Evolutionary conservation across 1,284 basidiomycete species (phyloP), one percentile per base, ranked within the genome.

Genomic region (Apiotrichum gracile): DNA sequence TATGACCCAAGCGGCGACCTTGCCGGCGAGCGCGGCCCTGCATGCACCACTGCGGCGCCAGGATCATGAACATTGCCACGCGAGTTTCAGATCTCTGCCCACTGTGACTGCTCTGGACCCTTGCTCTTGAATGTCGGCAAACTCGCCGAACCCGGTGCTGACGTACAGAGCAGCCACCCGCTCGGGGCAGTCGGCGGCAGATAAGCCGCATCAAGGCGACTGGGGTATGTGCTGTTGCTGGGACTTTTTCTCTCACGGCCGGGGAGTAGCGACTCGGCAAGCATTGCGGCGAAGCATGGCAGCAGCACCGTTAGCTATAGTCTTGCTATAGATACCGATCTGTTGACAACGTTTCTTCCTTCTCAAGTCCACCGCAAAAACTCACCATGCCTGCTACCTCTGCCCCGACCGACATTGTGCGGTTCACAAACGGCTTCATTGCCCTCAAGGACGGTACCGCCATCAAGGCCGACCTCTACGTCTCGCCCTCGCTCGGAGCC

Each of bases 341-440:
- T 45, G 21, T 25, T 22, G n/a, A 38, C 37, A 38, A 16, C 12
- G 38, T 31, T 33, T 33, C 29, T 33, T 22, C 27, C 21, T 12
- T 21, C 38, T n/a, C n/a, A n/a, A 10, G 22, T 19, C 39, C 40
- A 5, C 14, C n/a, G 26, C 44, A 24, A 29, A 22, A 27, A 27
- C 42, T 35, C 37, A 38, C 42, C 21, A 33, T n/a, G 27, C 25
- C 25, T 21, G 8, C 40, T 33, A 41, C 38, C 43, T 14, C 38
- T 25, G 31, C 38, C 31, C 65, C 65, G 60, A 49, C 63, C 38
- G 63, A 68, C 37, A 62, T 90, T 22, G 74, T 90, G 50, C 87
- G 88, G 74, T 90, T 91, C 74, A 91, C 88, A 22, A 90, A 91
- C 72, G 88, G 88, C 64, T 74, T 85, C 52, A 77, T 90, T 33